These are phyloP conservation scores for Alternaria triticimaculans DNA, from an alignment of 2,329 filamentous ascomycete genomes.

Conservation along the genomic window DNA sequence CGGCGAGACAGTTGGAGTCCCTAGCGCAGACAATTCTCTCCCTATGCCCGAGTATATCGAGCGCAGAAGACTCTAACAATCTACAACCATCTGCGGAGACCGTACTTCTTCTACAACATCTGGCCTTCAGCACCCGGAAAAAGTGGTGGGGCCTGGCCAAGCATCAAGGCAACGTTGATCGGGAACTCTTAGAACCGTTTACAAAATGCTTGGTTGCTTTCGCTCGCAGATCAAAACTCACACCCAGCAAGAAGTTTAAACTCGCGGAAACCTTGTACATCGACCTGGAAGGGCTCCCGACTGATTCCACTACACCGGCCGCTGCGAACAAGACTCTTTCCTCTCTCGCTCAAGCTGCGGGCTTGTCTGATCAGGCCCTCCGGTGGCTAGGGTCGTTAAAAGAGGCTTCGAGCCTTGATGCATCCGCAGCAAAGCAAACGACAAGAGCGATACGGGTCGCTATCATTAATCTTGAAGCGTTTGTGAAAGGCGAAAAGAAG, in stretches of 20 bases:
- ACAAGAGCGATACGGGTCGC: slow-evolving; percentile 36
- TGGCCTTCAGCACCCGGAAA: slow-evolving; percentile 68
- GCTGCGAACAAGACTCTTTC: slow-evolving; percentile 31
- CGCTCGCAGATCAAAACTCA: slow-evolving; percentile 57
- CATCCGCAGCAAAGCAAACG: slow-evolving; percentile 33
- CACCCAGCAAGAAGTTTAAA: slow-evolving; percentile 50
- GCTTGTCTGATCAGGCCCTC: slow-evolving; percentile 42
- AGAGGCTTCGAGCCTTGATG: slow-evolving; percentile 14
- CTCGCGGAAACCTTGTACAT: slow-evolving; percentile 40
- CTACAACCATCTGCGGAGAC: slow-evolving; percentile 63
- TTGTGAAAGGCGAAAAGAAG: slow-evolving; percentile 25
- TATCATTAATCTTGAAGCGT: slow-evolving; percentile 40
- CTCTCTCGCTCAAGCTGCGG: slow-evolving; percentile 45
- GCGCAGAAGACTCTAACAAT: slow-evolving; percentile 67
- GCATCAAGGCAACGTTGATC: slow-evolving; percentile 66
- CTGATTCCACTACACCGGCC: neutral
- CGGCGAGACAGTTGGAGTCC: slow-evolving; percentile 69
- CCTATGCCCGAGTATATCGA: slow-evolving; percentile 71
- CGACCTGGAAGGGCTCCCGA: slow-evolving; percentile 23
- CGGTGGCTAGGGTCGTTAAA: slow-evolving; percentile 35
- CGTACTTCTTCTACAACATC: slow-evolving; percentile 67
- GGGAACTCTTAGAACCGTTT: slow-evolving; percentile 71
- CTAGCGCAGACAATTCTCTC: slow-evolving; percentile 70
- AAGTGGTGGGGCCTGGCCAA: slow-evolving; percentile 70
- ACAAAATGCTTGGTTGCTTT: slow-evolving; percentile 69